Conservation (phyloP, 306 rosid genomes). For the Boehmeria nivea region DNA sequence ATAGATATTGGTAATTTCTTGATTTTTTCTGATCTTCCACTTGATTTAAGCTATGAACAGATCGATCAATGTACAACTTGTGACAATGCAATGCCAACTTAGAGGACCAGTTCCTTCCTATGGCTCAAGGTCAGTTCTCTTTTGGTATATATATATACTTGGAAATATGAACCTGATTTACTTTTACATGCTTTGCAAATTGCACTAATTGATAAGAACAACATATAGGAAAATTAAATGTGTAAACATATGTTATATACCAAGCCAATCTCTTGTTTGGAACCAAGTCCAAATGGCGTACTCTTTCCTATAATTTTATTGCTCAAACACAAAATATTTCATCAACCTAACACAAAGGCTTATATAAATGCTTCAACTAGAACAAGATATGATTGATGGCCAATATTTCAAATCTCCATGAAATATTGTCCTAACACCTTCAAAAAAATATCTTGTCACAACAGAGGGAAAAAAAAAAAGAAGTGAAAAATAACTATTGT, state of each 20-base stretch:
- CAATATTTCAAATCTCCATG: not conserved
- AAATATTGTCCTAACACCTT: not conserved
- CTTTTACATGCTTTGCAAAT: too few relatives aligned
- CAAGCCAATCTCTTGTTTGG: too few relatives aligned
- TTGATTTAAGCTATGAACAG: constrained; percentile 11
- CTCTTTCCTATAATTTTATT: too few relatives aligned
- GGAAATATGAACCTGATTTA: too few relatives aligned
- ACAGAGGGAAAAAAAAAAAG: not conserved
- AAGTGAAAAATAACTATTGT: too few relatives aligned
- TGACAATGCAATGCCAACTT: not conserved
- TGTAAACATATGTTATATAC: too few relatives aligned
- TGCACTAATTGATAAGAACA: too few relatives aligned
- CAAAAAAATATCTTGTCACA: not conserved
- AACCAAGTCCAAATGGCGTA: too few relatives aligned
- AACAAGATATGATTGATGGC: not conserved
- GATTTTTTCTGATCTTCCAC: not conserved
- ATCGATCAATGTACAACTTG: not conserved
- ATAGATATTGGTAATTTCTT: not conserved
- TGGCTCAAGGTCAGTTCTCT: not conserved
- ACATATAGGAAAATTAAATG: too few relatives aligned
- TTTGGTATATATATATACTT: too few relatives aligned
- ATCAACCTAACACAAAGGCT: not conserved
- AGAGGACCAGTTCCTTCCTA: not conserved
- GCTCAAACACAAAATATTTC: not conserved
- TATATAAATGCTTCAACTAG: not conserved